Percentiles rank a stretch among this genome's conserved stretches.
Evolutionary conservation across 352 stramenopile genomes (phyloP).

Genomic region (Blastocystis sp.): DNA sequence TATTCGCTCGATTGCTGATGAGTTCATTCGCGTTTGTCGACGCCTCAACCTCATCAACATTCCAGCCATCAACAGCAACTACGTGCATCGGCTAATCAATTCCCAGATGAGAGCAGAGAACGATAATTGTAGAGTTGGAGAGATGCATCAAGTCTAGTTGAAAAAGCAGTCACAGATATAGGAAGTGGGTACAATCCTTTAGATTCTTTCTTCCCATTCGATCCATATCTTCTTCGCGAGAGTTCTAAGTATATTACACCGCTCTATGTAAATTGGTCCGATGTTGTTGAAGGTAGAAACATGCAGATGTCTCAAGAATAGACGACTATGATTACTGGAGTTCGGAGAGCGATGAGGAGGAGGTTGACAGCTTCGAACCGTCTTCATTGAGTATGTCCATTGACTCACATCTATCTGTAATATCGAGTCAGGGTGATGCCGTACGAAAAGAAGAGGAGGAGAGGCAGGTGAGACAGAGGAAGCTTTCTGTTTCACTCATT

Average conservation of each 20-base stretch:
- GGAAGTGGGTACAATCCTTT: slow-evolving; percentile 71
- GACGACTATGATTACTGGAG: neutral
- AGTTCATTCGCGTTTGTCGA: slow-evolving; percentile 62
- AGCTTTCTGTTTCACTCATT: slow-evolving; percentile 5
- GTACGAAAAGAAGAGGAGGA: neutral
- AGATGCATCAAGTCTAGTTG: neutral
- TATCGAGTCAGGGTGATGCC: neutral
- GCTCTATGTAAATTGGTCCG: slow-evolving; percentile 84
- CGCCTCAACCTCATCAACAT: slow-evolving; percentile 5
- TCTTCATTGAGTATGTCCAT: slow-evolving; percentile 56
- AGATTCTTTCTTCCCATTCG: slow-evolving; percentile 91
- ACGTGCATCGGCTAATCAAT: slow-evolving; percentile 44
- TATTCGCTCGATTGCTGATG: slow-evolving; percentile 62
- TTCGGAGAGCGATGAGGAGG: neutral
- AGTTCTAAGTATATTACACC: slow-evolving; percentile 84
- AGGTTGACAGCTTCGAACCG: neutral
- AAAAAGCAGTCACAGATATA: slow-evolving; percentile 13
- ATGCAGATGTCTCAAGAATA: neutral
- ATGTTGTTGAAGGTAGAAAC: slow-evolving; percentile 63
- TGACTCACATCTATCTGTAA: slow-evolving; percentile 1
- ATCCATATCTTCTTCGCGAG: slow-evolving; percentile 85
- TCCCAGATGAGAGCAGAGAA: neutral
- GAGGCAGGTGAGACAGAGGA: neutral
- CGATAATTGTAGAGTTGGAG: neutral
- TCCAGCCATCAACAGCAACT: slow-evolving; percentile 24